phyloP scores from a whole-genome alignment of 139 green algal genomes.

The Chlorella sp. region DNA sequence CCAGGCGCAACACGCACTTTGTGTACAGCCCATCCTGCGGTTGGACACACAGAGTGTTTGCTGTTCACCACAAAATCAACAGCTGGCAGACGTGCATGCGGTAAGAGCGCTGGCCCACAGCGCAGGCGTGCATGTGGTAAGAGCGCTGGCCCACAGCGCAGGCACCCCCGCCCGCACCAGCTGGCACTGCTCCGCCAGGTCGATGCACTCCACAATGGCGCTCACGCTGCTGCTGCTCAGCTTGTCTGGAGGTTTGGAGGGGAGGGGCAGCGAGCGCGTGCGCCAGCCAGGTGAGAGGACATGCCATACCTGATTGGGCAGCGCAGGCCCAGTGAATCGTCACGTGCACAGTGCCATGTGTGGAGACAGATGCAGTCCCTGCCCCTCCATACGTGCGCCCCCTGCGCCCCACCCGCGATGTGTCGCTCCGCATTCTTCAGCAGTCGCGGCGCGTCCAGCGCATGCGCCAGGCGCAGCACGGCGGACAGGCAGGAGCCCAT shows the following conservation, averaged over 20 bases:
- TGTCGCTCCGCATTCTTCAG: background rate
- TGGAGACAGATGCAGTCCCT: too few relatives aligned
- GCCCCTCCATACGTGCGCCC: too few relatives aligned
- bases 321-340: too few relatives aligned
- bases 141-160: too few relatives aligned
- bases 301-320: too few relatives aligned
- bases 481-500: background rate
- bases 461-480: background rate
- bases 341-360: too few relatives aligned
- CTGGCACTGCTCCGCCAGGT: background rate
- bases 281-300: background rate
- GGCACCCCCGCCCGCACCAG: too few relatives aligned
- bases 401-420: background rate
- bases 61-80: too few relatives aligned
- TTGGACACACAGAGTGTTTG: too few relatives aligned
- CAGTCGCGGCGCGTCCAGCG: background rate
- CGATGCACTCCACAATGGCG: background rate
- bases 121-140: too few relatives aligned
- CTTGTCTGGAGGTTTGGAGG: background rate
- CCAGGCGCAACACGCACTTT: background rate
- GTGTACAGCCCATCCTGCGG: constrained; percentile 1
- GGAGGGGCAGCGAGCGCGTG: background rate
- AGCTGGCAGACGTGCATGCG: too few relatives aligned
- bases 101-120: too few relatives aligned
- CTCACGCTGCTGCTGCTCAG: background rate